Conservation (phyloP, 1,284 basidiomycete genomes). For the Hortiboletus rubellus region DNA sequence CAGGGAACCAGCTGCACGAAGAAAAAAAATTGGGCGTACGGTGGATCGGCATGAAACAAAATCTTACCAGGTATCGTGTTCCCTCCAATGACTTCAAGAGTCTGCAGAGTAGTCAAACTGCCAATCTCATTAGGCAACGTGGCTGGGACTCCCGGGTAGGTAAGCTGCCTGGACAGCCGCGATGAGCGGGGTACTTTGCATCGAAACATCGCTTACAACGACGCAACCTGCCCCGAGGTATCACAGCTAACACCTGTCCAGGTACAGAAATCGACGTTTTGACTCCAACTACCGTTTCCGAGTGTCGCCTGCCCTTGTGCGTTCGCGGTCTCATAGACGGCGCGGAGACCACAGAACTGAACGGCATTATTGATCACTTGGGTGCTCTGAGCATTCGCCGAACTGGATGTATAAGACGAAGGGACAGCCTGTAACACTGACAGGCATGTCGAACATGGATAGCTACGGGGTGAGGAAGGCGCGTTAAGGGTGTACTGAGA, state of each 20-base stretch:
- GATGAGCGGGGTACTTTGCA: not conserved
- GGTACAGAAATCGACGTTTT: constrained; percentile 47
- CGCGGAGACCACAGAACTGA: constrained; percentile 53
- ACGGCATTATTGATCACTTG: constrained; percentile 39
- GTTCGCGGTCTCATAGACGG: constrained; percentile 47
- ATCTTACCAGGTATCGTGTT: constrained; percentile 41
- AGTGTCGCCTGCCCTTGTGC: constrained; percentile 41
- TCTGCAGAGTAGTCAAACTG: constrained; percentile 42
- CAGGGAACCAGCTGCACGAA: constrained; percentile 41
- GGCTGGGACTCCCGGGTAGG: constrained; percentile 49
- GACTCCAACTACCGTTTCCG: constrained; percentile 47
- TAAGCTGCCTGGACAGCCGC: constrained; percentile 38
- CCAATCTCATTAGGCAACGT: constrained; percentile 46
- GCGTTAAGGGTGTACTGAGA: constrained; percentile 50
- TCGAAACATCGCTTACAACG: constrained; percentile 40
- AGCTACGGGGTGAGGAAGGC: constrained; percentile 42
- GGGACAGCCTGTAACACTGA: constrained; percentile 43
- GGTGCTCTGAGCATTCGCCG: constrained; percentile 34
- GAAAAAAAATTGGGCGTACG: not conserved
- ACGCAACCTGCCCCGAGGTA: constrained; percentile 41
- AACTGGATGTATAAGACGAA: constrained; percentile 32
- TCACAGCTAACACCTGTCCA: constrained; percentile 52
- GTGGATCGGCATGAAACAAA: not conserved
- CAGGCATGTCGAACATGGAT: constrained; percentile 52
- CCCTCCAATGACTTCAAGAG: constrained; percentile 45